Conservation (phyloP, 2,329 filamentous ascomycete species). For the Aspergillus neoniger region DNA sequence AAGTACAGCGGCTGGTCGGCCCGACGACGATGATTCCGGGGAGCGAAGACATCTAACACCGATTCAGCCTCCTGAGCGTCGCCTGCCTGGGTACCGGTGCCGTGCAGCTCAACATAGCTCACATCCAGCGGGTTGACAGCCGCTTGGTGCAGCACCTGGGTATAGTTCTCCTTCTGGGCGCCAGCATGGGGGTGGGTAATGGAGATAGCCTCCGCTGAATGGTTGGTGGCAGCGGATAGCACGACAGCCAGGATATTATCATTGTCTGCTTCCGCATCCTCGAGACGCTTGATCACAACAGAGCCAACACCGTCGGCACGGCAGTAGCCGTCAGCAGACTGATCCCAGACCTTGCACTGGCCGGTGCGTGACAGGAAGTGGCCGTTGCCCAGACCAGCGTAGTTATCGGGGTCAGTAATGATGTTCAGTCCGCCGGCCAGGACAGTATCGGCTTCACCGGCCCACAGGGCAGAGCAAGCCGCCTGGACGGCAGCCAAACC, state of each 20-base stretch:
- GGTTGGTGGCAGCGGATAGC: conserved; percentile 45
- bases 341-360: conserved; percentile 53
- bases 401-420: conserved; percentile 77
- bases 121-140: conserved; percentile 40
- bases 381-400: conserved; percentile 66
- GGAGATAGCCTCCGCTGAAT: conserved; percentile 48
- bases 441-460: conserved; percentile 75
- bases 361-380: conserved; percentile 40
- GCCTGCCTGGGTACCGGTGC: conserved; percentile 42
- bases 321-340: conserved; percentile 56
- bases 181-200: conserved; percentile 47
- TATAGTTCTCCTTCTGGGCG: conserved; percentile 40
- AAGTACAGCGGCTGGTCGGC: conserved; percentile 21
- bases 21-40: too few relatives aligned
- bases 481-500: conserved; percentile 67
- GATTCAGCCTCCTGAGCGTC: too few relatives aligned
- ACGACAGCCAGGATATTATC: conserved; percentile 48
- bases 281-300: conserved; percentile 55
- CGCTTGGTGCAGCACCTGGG: conserved; percentile 40
- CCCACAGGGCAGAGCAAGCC: conserved; percentile 70
- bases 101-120: conserved; percentile 45
- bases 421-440: conserved; percentile 72
- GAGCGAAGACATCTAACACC: too few relatives aligned
- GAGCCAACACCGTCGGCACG: conserved; percentile 53
- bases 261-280: conserved; percentile 53